A percentile compares a stretch with the other conserved stretches of the same genome.
Evolutionary conservation across 345 rosid genomes (phyloP).

Genomic region (Orychophragmus violaceus): DNA sequence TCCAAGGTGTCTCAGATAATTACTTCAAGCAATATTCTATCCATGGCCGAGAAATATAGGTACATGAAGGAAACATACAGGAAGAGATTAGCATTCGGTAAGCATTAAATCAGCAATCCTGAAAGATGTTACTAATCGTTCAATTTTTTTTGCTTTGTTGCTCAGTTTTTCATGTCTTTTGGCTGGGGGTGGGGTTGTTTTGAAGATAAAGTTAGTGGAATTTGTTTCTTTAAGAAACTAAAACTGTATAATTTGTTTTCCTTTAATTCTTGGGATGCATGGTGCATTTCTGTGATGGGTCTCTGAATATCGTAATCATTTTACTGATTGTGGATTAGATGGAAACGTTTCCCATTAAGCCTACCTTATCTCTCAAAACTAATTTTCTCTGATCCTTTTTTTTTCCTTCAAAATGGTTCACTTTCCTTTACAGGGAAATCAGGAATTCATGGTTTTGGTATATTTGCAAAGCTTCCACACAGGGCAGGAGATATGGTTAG

Average conservation of each 20-base stretch:
- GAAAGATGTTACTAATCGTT: neutral
- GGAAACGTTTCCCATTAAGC: neutral
- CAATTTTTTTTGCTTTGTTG: conserved; percentile 2
- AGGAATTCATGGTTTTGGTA: conserved; percentile 97
- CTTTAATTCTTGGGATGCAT: neutral
- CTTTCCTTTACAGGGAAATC: conserved; percentile 65
- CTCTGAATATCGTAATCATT: neutral
- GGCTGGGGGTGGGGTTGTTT: neutral
- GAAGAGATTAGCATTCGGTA: conserved; percentile 96
- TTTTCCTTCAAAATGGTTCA: neutral
- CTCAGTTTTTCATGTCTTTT: neutral
- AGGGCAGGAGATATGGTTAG: conserved; percentile 97
- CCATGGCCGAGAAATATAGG: conserved; percentile 80
- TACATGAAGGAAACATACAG: conserved; percentile 79
- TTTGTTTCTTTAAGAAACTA: neutral
- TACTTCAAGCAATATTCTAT: conserved; percentile 55
- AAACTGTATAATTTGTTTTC: neutral
- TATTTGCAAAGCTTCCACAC: conserved; percentile 91
- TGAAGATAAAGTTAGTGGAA: neutral
- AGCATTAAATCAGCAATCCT: conserved; percentile 20
- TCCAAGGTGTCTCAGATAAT: conserved; percentile 50
- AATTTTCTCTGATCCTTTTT: neutral
- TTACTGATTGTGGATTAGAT: neutral
- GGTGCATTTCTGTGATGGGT: neutral
- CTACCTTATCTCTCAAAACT: neutral